These are phyloP conservation scores for Toxicodendron radicans DNA, from an alignment of 345 rosid genomes.

Conservation along the genomic window DNA sequence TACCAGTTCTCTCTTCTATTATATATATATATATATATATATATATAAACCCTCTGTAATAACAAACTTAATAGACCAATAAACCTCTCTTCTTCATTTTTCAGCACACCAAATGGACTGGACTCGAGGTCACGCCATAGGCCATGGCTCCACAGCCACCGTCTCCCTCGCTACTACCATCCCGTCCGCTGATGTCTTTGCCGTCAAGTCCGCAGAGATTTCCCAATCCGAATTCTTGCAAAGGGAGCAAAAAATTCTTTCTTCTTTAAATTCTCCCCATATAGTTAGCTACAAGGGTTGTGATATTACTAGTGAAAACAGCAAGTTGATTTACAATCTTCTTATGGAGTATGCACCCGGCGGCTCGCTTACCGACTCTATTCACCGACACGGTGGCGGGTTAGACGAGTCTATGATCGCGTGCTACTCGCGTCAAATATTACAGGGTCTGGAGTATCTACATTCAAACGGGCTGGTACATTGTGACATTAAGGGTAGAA, in stretches of 20 bases:
- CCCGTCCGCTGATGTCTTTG: conserved; percentile 42
- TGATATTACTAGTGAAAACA: conserved; percentile 40
- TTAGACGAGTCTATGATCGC: conserved; percentile 41
- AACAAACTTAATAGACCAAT: conserved; percentile 10
- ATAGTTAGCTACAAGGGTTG: conserved; percentile 62
- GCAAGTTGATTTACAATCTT: conserved; percentile 47
- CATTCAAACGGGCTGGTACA: conserved; percentile 61
- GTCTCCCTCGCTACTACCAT: conserved; percentile 52
- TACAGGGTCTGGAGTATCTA: conserved; percentile 56
- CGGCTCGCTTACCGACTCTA: conserved; percentile 48
- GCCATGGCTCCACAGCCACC: conserved; percentile 77
- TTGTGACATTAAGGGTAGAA: conserved; percentile 75
- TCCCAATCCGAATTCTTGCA: conserved; percentile 47
- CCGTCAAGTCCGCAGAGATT: conserved; percentile 63
- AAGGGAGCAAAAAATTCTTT: conserved; percentile 54
- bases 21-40: conserved; percentile 2
- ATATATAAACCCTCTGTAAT: conserved; percentile 1
- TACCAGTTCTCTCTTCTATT: neutral
- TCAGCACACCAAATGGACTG: conserved; percentile 39
- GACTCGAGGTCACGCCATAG: conserved; percentile 65
- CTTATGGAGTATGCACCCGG: conserved; percentile 64
- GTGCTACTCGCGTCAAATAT: conserved; percentile 50
- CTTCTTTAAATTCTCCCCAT: conserved; percentile 48
- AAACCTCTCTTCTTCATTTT: neutral
- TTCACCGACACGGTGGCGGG: conserved; percentile 39